phyloP scores from a whole-genome alignment of 768 basidiomycete genomes.

The Clavulina sp. region DNA sequence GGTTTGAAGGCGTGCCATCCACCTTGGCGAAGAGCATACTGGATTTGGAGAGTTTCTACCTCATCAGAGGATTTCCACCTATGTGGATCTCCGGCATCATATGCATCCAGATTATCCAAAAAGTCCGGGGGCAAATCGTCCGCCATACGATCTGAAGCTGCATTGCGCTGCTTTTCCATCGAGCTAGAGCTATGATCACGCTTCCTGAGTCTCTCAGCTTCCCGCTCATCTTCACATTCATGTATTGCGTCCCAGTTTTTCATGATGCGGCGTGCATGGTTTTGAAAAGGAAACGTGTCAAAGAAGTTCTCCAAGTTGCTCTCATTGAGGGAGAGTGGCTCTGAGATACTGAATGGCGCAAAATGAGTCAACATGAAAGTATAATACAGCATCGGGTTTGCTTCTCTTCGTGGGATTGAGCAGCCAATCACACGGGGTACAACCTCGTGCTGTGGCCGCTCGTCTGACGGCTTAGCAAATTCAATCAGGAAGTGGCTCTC shows the following conservation, averaged over 20 bases:
- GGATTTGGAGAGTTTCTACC: neutral
- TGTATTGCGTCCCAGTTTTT: slow-evolving; percentile 21
- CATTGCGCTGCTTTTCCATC: too few relatives aligned
- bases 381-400: slow-evolving; percentile 1
- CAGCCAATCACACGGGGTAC: slow-evolving; percentile 12
- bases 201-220: slow-evolving; percentile 18
- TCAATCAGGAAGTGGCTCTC: slow-evolving; percentile 11
- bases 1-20: too few relatives aligned
- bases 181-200: neutral
- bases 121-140: neutral
- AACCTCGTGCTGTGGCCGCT: neutral
- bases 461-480: neutral
- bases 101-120: neutral
- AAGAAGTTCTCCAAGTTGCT: neutral
- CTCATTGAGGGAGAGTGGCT: neutral
- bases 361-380: slow-evolving; percentile 15
- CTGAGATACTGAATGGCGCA: slow-evolving; percentile 9
- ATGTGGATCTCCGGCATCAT: neutral
- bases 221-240: slow-evolving; percentile 21
- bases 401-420: slow-evolving; percentile 7
- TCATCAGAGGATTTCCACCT: neutral
- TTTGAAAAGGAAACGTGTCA: neutral
- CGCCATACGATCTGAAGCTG: neutral
- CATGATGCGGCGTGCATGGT: slow-evolving; percentile 10
- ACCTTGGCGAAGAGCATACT: neutral